A percentile compares a stretch with the other conserved stretches of the same genome.
These are phyloP conservation scores for Backusella parvicylindrica DNA, from an alignment of 192 early-diverging fungal genomes.

Conservation along the genomic window DNA sequence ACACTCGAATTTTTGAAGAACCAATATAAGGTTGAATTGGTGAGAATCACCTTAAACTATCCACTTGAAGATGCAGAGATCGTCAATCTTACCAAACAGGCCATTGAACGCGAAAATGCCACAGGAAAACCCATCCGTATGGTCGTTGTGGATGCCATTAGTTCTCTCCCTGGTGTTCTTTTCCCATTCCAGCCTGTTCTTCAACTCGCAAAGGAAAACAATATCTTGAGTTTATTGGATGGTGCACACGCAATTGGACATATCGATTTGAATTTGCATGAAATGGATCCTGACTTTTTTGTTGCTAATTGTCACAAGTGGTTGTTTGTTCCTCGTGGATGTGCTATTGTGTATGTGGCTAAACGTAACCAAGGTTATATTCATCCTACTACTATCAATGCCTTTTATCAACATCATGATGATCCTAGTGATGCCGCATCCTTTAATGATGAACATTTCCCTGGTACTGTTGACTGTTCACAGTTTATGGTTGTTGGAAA, in stretches of 20 bases:
- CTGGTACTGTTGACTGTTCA: slow-evolving; percentile 33
- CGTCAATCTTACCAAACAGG: slow-evolving; percentile 32
- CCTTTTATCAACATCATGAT: slow-evolving; percentile 23
- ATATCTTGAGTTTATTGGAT: slow-evolving; percentile 57
- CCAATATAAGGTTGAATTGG: slow-evolving; percentile 34
- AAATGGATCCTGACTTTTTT: slow-evolving; percentile 60
- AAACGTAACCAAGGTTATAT: slow-evolving; percentile 43
- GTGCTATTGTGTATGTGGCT: slow-evolving; percentile 50
- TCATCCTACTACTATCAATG: slow-evolving; percentile 41
- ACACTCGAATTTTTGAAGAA: slow-evolving; percentile 41
- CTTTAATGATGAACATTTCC: slow-evolving; percentile 36
- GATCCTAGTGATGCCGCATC: slow-evolving; percentile 2
- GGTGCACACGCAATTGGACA: slow-evolving; percentile 63
- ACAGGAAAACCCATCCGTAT: slow-evolving; percentile 37
- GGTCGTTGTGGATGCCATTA: slow-evolving; percentile 49
- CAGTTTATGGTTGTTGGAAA: slow-evolving; percentile 12
- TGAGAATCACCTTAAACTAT: slow-evolving; percentile 39
- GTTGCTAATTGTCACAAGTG: slow-evolving; percentile 66
- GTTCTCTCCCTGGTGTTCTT: slow-evolving; percentile 43
- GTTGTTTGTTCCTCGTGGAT: slow-evolving; percentile 52
- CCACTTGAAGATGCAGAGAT: slow-evolving; percentile 42
- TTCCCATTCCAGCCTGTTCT: slow-evolving; percentile 40
- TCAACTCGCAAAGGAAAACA: slow-evolving; percentile 37
- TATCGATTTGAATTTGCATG: slow-evolving; percentile 48
- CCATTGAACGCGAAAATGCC: slow-evolving; percentile 35